These are phyloP conservation scores for Citrus hindsii DNA, from an alignment of 345 rosid species.

Conservation along the genomic window DNA sequence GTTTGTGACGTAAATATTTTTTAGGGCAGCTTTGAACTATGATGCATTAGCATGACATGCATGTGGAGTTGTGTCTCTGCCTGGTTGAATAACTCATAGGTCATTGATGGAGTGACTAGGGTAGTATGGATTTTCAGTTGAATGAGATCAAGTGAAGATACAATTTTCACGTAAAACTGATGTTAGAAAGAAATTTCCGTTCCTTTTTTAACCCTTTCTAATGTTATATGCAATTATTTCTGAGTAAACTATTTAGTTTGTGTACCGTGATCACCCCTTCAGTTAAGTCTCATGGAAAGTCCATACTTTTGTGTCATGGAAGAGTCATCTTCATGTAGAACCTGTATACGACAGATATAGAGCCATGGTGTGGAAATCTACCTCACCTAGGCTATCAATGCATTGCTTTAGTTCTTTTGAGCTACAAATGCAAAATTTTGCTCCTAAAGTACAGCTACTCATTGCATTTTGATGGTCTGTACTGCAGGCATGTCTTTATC, in stretches of 20 bases:
- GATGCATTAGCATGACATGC: constrained; percentile 19
- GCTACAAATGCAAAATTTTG: not conserved
- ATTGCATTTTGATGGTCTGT: not conserved
- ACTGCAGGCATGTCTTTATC: not conserved
- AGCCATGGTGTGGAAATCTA: not conserved
- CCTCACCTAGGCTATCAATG: not conserved
- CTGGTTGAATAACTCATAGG: constrained; percentile 13
- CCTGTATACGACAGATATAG: not conserved
- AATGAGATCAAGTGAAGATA: constrained; percentile 18
- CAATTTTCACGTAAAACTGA: constrained; percentile 13
- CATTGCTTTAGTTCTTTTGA: not conserved
- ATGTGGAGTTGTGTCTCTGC: constrained; percentile 18
- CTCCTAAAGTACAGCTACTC: not conserved
- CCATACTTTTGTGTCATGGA: not conserved
- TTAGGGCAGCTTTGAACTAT: not conserved
- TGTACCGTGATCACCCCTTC: not conserved
- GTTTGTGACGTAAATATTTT: not conserved
- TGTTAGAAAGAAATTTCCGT: not conserved
- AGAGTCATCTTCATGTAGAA: not conserved
- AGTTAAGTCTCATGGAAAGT: not conserved
- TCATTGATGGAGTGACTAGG: constrained; percentile 14
- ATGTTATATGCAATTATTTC: not conserved
- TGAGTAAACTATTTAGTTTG: not conserved
- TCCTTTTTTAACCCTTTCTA: not conserved
- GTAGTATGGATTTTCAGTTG: constrained; percentile 20